These are phyloP conservation scores for Teunomyces cretensis DNA, from an alignment of 805 yeast genomes.

Conservation along the genomic window DNA sequence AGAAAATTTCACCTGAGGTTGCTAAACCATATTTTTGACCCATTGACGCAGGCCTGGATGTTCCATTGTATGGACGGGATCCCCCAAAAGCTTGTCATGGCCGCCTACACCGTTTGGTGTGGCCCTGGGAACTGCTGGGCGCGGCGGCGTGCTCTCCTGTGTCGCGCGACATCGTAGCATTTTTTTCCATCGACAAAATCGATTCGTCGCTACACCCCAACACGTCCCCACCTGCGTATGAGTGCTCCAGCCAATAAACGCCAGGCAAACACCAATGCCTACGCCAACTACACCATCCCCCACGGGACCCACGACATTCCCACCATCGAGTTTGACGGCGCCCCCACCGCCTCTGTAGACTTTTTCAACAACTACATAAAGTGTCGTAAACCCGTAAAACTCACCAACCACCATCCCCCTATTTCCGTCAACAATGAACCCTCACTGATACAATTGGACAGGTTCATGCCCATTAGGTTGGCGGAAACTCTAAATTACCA, in stretches of 20 bases:
- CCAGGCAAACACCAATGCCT: constrained; percentile 1
- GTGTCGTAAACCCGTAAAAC: constrained; percentile 51
- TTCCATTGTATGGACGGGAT: too few species aligned
- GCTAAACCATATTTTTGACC: too few species aligned
- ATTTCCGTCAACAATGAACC: not conserved
- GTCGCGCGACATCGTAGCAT: too few species aligned
- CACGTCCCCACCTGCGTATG: too few species aligned
- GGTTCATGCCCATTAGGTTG: constrained; percentile 20
- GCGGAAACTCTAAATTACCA: constrained; percentile 36
- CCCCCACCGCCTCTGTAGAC: not conserved
- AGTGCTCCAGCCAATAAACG: not conserved
- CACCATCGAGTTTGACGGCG: not conserved
- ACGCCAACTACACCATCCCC: not conserved
- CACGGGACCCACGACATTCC: not conserved
- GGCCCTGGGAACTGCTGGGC: too few species aligned
- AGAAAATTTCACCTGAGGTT: too few species aligned
- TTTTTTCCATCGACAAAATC: too few species aligned
- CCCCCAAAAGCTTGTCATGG: too few species aligned
- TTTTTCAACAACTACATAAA: constrained; percentile 43
- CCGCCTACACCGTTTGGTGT: too few species aligned
- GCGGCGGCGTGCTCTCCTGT: too few species aligned
- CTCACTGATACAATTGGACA: constrained; percentile 2
- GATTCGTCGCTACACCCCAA: too few species aligned
- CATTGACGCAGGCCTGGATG: too few species aligned
- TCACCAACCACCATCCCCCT: constrained; percentile 13